Conservation (phyloP, 495 filamentous ascomycete genomes). For the Aspergillus nanangensis region DNA sequence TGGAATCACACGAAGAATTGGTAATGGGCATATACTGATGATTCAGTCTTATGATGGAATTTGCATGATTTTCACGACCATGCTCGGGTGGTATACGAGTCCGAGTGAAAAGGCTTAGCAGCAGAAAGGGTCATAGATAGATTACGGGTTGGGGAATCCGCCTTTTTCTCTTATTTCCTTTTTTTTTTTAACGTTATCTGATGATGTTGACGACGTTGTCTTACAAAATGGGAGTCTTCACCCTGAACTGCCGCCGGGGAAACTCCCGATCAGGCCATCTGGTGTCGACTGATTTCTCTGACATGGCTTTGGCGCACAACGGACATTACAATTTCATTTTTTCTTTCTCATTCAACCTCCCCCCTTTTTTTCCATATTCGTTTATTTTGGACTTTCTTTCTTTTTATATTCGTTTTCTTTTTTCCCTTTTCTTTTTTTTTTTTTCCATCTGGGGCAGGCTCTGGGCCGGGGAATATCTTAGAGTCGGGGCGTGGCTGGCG, state of each 20-base stretch:
- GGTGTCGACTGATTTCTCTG: not conserved
- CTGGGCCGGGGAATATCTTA: slow-evolving; percentile 1
- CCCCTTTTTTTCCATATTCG: not conserved
- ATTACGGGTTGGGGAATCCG: not conserved
- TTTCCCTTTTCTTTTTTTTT: not conserved
- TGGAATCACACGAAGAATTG: slow-evolving; percentile 9
- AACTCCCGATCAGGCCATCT: not conserved
- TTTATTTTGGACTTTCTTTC: not conserved
- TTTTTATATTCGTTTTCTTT: slow-evolving; percentile 1
- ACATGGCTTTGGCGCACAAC: not conserved
- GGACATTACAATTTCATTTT: not conserved
- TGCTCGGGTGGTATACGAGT: slow-evolving; percentile 10
- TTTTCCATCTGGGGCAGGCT: not conserved
- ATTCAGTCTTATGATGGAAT: slow-evolving; percentile 24
- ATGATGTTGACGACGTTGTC: slow-evolving; percentile 6
- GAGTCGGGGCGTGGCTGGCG: slow-evolving; percentile 4
- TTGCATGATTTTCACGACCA: slow-evolving; percentile 27
- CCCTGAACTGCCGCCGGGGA: no score
- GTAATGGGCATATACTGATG: slow-evolving; percentile 29
- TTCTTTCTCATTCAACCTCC: slow-evolving; percentile 1
- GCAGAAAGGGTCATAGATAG: no score
- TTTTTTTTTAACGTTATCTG: slow-evolving; percentile 1
- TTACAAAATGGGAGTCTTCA: not conserved
- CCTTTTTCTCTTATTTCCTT: not conserved
- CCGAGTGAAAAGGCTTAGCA: no score